Percentiles rank a stretch among this genome's conserved stretches.
Evolutionary conservation across 2,329 filamentous ascomycete genomes (phyloP).

Genomic region (Metarhizium brunneum): DNA sequence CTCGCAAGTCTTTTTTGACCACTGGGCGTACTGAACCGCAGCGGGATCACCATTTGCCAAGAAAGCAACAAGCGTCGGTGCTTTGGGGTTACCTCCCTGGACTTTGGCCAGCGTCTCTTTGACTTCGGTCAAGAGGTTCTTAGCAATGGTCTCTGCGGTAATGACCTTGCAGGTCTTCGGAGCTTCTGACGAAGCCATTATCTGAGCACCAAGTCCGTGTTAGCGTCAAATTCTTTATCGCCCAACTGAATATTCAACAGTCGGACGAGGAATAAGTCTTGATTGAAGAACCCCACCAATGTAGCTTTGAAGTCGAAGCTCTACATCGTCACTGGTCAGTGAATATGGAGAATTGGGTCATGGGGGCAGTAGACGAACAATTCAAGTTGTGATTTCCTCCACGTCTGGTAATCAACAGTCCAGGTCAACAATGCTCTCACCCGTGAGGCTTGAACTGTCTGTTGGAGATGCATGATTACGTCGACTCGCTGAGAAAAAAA

Average conservation of each 20-base stretch:
- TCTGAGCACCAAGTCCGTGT: background rate
- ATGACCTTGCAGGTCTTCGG: constrained; percentile 85
- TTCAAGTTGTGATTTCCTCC: background rate
- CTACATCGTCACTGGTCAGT: constrained; percentile 2
- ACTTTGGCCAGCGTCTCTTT: constrained; percentile 64
- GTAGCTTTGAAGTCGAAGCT: background rate
- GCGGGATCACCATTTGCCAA: constrained; percentile 87
- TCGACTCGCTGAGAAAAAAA: constrained; percentile 9
- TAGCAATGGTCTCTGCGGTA: constrained; percentile 79
- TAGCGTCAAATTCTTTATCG: background rate
- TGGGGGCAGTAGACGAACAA: background rate
- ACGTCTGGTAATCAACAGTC: background rate
- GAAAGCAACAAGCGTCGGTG: constrained; percentile 81
- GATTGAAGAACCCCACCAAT: background rate
- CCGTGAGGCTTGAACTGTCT: background rate
- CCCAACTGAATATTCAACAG: background rate
- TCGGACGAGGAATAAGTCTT: background rate
- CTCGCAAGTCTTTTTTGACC: constrained; percentile 91
- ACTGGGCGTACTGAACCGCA: constrained; percentile 88
- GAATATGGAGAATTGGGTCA: background rate
- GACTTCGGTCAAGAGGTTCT: constrained; percentile 70
- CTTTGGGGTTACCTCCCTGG: constrained; percentile 40
- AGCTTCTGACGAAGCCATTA: constrained; percentile 24
- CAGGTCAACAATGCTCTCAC: constrained; percentile 1
- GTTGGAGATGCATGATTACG: constrained; percentile 1